Base-by-base conservation (phyloP, 2,329 filamentous ascomycete species). In the Trichoderma breve region DNA sequence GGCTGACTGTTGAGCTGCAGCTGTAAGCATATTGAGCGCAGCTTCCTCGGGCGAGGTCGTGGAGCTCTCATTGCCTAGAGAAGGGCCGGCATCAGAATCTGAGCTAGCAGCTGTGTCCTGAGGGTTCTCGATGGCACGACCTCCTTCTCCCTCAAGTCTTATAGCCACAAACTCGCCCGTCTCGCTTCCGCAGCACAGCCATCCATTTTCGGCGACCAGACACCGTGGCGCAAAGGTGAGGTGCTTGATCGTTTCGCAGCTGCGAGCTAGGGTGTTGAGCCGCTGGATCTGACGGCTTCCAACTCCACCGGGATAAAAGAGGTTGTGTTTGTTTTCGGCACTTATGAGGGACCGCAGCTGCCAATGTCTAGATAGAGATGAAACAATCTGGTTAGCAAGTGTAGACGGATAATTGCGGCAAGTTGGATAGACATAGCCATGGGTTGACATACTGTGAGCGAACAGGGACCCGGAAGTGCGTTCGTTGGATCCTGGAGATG, bases 321-420 rank as follows among this genome's bases (percentile, higher is more conserved):
- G 87, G 76, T 91, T 84, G 81, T 95, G 89, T 57, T 90, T 86
- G 77, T 93, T 89, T 75, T 93, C 91, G 30, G 91, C 92, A 80
- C 93, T 95, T 79, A 98, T 92, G 76, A 97, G 91, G 76, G 97
- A 95, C 70, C 95, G 93, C 60, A 99, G 86, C 83, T 96, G 93
- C 90, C 92, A 95, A 82, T 96, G 93, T 75, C 92, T 95, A 60
- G 11, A 11, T n/a, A 18, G 58, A 15, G 32, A 57, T 32, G 57
- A n/a, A 34, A 72, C 2, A 12, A 15, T 9, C 12, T 24, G 39
- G 14, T 73, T 62, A 73, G 72, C 53, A 60, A 36, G 2, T 55
- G 36, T n/a, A 43, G 28, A 53, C 6, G 39, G 34, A 32, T 18
- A 18, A 21, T 26, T 26, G 51, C 1, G 30, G 30, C 1, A 14